These are phyloP conservation scores for Xylariaceae sp. DNA, from an alignment of 2,329 filamentous ascomycete species.

Conservation along the genomic window DNA sequence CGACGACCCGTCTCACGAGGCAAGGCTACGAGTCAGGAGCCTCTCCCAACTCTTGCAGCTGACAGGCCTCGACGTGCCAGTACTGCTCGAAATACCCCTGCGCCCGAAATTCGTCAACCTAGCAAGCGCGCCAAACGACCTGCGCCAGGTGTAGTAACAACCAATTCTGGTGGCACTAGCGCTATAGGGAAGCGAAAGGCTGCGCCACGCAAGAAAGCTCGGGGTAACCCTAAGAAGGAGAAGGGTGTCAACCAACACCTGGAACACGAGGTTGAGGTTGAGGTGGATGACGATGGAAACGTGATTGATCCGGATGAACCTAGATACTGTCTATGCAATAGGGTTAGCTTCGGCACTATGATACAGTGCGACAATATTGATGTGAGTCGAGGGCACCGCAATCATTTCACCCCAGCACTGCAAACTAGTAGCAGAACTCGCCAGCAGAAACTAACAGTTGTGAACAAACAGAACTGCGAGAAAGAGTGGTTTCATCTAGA, in stretches of 20 bases:
- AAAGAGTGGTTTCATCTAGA: constrained; percentile 86
- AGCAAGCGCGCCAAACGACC: constrained; percentile 71
- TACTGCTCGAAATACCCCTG: constrained; percentile 64
- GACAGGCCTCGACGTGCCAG: constrained; percentile 63
- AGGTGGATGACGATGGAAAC: constrained; percentile 72
- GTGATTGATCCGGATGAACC: constrained; percentile 77
- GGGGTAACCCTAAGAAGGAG: constrained; percentile 43
- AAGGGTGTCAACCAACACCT: constrained; percentile 50
- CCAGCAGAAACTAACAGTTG: constrained; percentile 35
- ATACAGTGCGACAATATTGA: constrained; percentile 82
- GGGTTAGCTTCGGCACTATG: constrained; percentile 84
- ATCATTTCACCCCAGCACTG: constrained; percentile 26
- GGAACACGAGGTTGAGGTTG: constrained; percentile 56
- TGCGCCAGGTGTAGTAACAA: constrained; percentile 74
- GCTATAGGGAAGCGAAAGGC: constrained; percentile 76
- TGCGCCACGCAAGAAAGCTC: constrained; percentile 70
- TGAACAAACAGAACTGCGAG: constrained; percentile 65
- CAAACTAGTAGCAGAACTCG: constrained; percentile 12
- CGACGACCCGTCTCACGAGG: constrained; percentile 61
- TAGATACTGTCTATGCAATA: constrained; percentile 78
- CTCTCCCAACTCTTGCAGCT: constrained; percentile 54
- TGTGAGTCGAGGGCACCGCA: constrained; percentile 56
- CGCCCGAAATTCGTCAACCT: constrained; percentile 52
- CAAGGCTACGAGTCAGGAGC: constrained; percentile 60
- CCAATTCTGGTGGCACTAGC: constrained; percentile 65